Evolutionary conservation across 306 rosid species (phyloP), one percentile per base, ranked within the genome.

Genomic region (Dalbergia cochinchinensis): DNA sequence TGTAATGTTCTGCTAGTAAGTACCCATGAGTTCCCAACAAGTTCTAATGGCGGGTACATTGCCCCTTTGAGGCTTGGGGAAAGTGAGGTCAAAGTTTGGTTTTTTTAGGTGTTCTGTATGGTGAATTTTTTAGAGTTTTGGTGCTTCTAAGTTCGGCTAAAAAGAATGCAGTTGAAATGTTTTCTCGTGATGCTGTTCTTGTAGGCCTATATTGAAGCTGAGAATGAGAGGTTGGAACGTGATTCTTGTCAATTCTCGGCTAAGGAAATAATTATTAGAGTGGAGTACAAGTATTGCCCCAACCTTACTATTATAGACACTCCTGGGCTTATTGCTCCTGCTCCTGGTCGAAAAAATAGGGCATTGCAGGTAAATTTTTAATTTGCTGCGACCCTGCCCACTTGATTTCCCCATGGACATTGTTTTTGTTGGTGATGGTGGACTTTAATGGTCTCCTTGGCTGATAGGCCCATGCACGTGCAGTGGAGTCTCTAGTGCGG

Each of bases 221-320:
- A 95, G 66, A 95, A 95, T 66, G 88, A 77, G 77, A 85, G 98
- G 82, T 79, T 95, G 85, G 94, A 91, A 86, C 89, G 73, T 5
- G 98, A 93, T 72, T 79, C 91, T 4, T 86, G 80, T 78, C 97
- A 90, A 33, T 95, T 95, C 81, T 93, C 97, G 1, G 78, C 99
- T 0, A 90, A 90, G 82, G 99, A 93, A 73, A 95, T 95, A 26
- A 93, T 93, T 7, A 82, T 93, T 51, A 89, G 82, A 63, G 94
- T 95, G 16, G 94, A 90, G 37, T 95, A 91, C 84, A 95, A 95
- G 80, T 83, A 89, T 81, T 95, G 99, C 78, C 99, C 99, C 0
- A 95, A 95, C 67, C 98, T 93, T 76, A 95, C 98, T 15, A 95
- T 95, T 55, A 93, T 95, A 8, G 99, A 95, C 81, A 95, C 99